Conservation (phyloP, 768 basidiomycete genomes). For the Boletus barrowsii region DNA sequence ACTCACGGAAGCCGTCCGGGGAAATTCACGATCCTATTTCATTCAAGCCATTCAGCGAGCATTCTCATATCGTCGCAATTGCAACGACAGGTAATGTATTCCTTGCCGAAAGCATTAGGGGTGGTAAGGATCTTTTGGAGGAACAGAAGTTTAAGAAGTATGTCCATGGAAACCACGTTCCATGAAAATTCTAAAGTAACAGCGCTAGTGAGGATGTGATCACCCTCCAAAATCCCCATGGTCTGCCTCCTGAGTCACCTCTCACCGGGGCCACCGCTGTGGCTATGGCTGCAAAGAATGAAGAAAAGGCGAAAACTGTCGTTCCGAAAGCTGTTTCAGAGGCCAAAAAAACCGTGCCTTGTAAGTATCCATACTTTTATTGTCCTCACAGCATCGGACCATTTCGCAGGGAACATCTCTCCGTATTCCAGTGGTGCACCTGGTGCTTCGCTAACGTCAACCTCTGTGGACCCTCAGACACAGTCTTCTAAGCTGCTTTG, state of each 20-base stretch:
- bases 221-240: slow-evolving; percentile 91
- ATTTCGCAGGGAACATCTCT: slow-evolving; percentile 74
- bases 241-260: slow-evolving; percentile 57
- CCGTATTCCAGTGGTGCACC: slow-evolving; percentile 87
- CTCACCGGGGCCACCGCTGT: slow-evolving; percentile 25
- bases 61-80: slow-evolving; percentile 92
- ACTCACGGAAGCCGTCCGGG: slow-evolving; percentile 79
- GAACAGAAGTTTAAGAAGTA: slow-evolving; percentile 87
- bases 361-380: slow-evolving; percentile 38
- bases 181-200: neutral
- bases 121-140: slow-evolving; percentile 79
- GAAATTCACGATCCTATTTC: slow-evolving; percentile 95
- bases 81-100: slow-evolving; percentile 92
- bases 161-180: slow-evolving; percentile 9
- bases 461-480: slow-evolving; percentile 77
- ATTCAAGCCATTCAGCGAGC: slow-evolving; percentile 95
- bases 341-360: slow-evolving; percentile 60
- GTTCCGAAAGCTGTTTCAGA: slow-evolving; percentile 36
- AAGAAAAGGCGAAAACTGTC: slow-evolving; percentile 27
- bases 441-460: slow-evolving; percentile 92
- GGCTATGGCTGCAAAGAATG: slow-evolving; percentile 35
- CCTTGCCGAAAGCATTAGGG: slow-evolving; percentile 85
- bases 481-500: slow-evolving; percentile 76
- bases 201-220: slow-evolving; percentile 75
- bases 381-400: neutral